Conservation (phyloP, 2,329 filamentous ascomycete species). For the Aciculosporium take region DNA sequence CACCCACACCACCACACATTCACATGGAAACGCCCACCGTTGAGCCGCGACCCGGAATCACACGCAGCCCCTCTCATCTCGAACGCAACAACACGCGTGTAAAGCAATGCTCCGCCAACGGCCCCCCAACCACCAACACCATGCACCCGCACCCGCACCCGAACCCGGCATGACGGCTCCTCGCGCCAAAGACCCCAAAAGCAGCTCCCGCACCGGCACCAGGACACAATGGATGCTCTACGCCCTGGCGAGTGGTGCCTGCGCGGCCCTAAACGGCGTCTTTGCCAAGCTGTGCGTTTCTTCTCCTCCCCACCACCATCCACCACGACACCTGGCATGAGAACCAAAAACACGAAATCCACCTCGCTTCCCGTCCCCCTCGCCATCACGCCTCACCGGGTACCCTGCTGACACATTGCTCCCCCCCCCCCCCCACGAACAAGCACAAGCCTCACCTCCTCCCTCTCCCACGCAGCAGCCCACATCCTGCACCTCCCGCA, state of each 20-base stretch:
- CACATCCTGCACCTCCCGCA: conserved; percentile 27
- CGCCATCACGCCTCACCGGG: too few relatives aligned
- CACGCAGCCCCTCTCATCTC: too few relatives aligned
- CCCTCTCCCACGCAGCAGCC: conserved; percentile 31
- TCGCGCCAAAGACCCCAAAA: too few relatives aligned
- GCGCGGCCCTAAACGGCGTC: conserved; percentile 67
- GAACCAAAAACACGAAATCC: too few relatives aligned
- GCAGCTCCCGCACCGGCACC: conserved; percentile 19
- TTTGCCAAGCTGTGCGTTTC: conserved; percentile 64
- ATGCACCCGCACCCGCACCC: conserved; percentile 1
- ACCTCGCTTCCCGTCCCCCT: too few relatives aligned
- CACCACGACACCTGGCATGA: not conserved
- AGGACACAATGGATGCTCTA: conserved; percentile 47
- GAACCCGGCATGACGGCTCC: conserved; percentile 3
- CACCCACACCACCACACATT: too few relatives aligned
- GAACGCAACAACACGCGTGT: not conserved
- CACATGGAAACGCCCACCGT: too few relatives aligned
- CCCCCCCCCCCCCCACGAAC: conserved; percentile 22
- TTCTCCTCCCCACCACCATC: not conserved
- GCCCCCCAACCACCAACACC: conserved; percentile 5
- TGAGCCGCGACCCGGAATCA: too few relatives aligned
- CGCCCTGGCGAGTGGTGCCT: conserved; percentile 60
- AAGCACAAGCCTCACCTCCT: conserved; percentile 39
- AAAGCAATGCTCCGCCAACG: conserved; percentile 19
- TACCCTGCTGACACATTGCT: too few relatives aligned